phyloP scores from a whole-genome alignment of 345 rosid species.

The Aurinia saxatilis region DNA sequence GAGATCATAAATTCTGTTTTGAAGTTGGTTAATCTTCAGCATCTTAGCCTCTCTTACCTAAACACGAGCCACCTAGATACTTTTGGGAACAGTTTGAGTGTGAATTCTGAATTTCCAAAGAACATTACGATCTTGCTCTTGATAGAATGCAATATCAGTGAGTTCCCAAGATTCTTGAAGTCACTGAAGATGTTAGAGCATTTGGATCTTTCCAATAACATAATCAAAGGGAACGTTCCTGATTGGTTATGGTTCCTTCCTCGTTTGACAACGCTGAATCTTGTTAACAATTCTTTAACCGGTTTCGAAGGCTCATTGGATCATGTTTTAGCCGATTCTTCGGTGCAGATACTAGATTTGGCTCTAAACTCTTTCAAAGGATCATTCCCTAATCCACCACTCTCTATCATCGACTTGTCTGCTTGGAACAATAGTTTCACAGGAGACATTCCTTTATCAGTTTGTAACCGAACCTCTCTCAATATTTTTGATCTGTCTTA shows the following conservation, averaged over 20 bases:
- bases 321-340: background rate
- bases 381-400: constrained; percentile 14
- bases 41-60: background rate
- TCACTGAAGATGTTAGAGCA: background rate
- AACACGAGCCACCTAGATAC: background rate
- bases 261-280: background rate
- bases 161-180: background rate
- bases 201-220: constrained; percentile 4
- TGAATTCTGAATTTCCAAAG: background rate
- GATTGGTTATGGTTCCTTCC: constrained; percentile 16
- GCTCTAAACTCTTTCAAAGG: constrained; percentile 20
- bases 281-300: background rate
- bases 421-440: constrained; percentile 26
- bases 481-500: constrained; percentile 18
- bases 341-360: constrained; percentile 6
- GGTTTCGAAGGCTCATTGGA: background rate
- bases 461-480: constrained; percentile 13
- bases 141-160: background rate
- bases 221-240: constrained; percentile 3
- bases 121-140: background rate
- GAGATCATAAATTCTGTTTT: background rate
- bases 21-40: background rate
- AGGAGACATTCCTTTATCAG: constrained; percentile 15
- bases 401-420: constrained; percentile 13
- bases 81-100: too few relatives aligned